Percentiles rank a stretch among this genome's conserved stretches.
Conservation (phyloP, 805 yeast genomes). For the Kazachstania africana region DNA sequence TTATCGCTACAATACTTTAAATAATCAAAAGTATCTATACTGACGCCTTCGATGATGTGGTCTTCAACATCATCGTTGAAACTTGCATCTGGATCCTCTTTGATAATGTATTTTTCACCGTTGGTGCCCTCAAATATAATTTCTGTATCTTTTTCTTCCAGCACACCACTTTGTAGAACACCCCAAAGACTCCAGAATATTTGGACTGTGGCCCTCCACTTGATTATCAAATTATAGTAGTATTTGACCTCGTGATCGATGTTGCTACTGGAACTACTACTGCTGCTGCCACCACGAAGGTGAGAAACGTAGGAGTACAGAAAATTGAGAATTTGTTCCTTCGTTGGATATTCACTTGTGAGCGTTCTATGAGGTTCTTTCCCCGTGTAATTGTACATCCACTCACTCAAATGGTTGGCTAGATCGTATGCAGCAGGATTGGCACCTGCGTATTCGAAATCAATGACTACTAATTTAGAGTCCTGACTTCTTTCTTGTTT, state of each 20-base stretch:
- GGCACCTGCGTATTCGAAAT: slow-evolving; percentile 91
- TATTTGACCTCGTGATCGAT: slow-evolving; percentile 36
- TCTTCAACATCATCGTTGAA: neutral
- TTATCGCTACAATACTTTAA: slow-evolving; percentile 62
- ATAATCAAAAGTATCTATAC: slow-evolving; percentile 52
- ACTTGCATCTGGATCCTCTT: neutral
- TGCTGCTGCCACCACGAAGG: slow-evolving; percentile 15
- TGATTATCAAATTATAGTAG: slow-evolving; percentile 50
- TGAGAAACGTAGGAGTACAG: slow-evolving; percentile 70
- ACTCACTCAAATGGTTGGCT: slow-evolving; percentile 87
- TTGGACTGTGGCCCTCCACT: slow-evolving; percentile 71
- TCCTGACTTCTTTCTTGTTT: slow-evolving; percentile 38
- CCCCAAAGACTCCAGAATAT: slow-evolving; percentile 88
- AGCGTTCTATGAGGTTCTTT: slow-evolving; percentile 34
- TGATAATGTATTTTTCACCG: slow-evolving; percentile 34
- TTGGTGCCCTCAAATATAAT: slow-evolving; percentile 44
- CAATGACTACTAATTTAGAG: slow-evolving; percentile 78
- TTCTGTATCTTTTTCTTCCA: slow-evolving; percentile 1
- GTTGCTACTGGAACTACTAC: neutral
- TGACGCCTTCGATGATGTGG: slow-evolving; percentile 3
- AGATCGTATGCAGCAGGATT: slow-evolving; percentile 83
- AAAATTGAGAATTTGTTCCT: slow-evolving; percentile 57
- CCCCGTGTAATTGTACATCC: slow-evolving; percentile 87
- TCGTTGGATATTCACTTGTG: slow-evolving; percentile 50
- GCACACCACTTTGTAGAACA: slow-evolving; percentile 53